Conservation (phyloP, 176 grass and related monocot genomes). For the Musa schizocarpa region DNA sequence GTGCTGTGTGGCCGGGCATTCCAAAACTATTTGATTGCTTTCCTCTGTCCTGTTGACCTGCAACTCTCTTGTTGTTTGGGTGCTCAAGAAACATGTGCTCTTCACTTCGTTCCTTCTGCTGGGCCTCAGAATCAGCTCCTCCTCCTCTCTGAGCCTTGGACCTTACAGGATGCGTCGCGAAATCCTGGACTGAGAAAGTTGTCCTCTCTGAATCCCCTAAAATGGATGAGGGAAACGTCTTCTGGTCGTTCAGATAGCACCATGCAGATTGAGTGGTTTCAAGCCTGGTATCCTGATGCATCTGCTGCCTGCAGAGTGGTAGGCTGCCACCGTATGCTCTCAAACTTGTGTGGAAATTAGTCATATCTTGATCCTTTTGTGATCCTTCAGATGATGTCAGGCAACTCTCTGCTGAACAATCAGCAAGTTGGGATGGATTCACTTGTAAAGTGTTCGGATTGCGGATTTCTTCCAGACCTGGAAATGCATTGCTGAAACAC, state of each 20-base stretch:
- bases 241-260: neutral
- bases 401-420: conserved; percentile 65
- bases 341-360: neutral
- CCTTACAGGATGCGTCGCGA: conserved; percentile 44
- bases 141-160: conserved; percentile 32
- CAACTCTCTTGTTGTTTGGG: conserved; percentile 28
- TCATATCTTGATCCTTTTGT: conserved; percentile 54
- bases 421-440: conserved; percentile 34
- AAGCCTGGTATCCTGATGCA: neutral
- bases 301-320: neutral
- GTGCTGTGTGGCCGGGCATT: neutral
- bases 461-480: conserved; percentile 26
- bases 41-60: conserved; percentile 26
- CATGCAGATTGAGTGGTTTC: neutral
- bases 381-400: conserved; percentile 61
- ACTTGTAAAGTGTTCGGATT: conserved; percentile 34
- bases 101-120: conserved; percentile 3
- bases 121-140: conserved; percentile 11
- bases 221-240: neutral
- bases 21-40: conserved; percentile 33
- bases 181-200: conserved; percentile 9
- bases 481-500: conserved; percentile 30
- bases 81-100: conserved; percentile 37
- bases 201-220: neutral
- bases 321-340: neutral